Evolutionary conservation across 495 filamentous ascomycete genomes (phyloP).

Genomic region (Diplogelasinospora grovesii): DNA sequence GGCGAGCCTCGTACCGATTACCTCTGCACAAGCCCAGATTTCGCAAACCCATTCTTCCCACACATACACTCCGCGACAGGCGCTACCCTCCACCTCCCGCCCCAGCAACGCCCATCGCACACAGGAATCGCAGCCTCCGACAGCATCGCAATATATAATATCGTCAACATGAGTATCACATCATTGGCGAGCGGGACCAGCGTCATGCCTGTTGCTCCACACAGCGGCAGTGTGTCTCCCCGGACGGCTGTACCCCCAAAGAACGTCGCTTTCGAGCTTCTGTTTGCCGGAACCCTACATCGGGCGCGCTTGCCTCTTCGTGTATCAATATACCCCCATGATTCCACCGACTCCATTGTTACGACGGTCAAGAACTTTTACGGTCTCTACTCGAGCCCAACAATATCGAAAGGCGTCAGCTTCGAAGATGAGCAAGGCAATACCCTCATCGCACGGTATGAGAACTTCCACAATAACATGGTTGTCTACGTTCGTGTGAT

Average conservation of each 20-base stretch:
- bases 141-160: conserved; percentile 1
- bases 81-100: conserved; percentile 1
- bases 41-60: neutral
- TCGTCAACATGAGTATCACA: conserved; percentile 12
- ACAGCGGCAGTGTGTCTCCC: conserved; percentile 41
- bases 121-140: conserved; percentile 1
- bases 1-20: conserved; percentile 3
- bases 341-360: conserved; percentile 92
- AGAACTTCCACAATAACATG: conserved; percentile 88
- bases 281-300: conserved; percentile 66
- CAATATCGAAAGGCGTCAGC: conserved; percentile 66
- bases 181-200: conserved; percentile 8
- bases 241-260: conserved; percentile 53
- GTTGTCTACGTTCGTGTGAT: conserved; percentile 83
- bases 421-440: conserved; percentile 85
- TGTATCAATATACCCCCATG: conserved; percentile 85
- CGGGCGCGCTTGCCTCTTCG: conserved; percentile 80
- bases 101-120: conserved; percentile 8
- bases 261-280: conserved; percentile 77
- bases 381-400: conserved; percentile 68
- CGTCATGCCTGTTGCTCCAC: conserved; percentile 1
- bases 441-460: conserved; percentile 88
- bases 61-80: conserved; percentile 2
- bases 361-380: conserved; percentile 98
- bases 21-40: conserved; percentile 1